Base-by-base conservation (phyloP, 2,329 filamentous ascomycete genomes). In the Acarospora socialis region DNA sequence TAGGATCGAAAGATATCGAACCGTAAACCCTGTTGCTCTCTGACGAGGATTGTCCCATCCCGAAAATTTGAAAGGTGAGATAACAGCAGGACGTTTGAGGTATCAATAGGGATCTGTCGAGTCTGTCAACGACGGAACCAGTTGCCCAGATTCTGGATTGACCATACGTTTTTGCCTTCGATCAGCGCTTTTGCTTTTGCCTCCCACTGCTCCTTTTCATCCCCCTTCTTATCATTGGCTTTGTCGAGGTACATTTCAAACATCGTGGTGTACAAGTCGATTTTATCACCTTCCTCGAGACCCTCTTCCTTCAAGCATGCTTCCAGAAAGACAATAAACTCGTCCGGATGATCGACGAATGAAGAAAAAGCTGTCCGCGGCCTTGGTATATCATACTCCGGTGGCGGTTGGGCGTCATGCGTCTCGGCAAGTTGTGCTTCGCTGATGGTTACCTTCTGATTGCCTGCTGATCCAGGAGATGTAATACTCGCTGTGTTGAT, bases 191-290 rank as follows among this genome's bases (percentile, higher is more conserved):
- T 93, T 0, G 90, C 90, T 52, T 92, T 94, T 25, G 66, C 67
- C 50, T 94, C 83, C 87, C 90, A 98, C 41, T 78, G 70, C 44
- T 79, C 70, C 41, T 77, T 75, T 40, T 84, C 68, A 20, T 54
- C 50, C 54, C 76, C 76, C 46, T 76, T 81, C 47, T 77, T 77
- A 36, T 77, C 72, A 37, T 75, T 79, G 14, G 87, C 81, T 46
- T 84, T 90, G 53, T 92, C 81, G 6, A 98, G 63, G 50, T 95
- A 98, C 80, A 98, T 95, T 54, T 98, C 92, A 49, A 98, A 95
- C 9, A 98, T 56, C 0, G 92, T 94, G 0, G 87, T 95, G 49
- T 90, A 90, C 10, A 98, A 66, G 52, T 98, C 92, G 2, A 77
- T 70, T 41, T 75, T 80, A 50, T 94, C 81, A 6, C 73, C 68